Conservation (phyloP, 169 alveolate genomes). For the Hepatocystis sp. region DNA sequence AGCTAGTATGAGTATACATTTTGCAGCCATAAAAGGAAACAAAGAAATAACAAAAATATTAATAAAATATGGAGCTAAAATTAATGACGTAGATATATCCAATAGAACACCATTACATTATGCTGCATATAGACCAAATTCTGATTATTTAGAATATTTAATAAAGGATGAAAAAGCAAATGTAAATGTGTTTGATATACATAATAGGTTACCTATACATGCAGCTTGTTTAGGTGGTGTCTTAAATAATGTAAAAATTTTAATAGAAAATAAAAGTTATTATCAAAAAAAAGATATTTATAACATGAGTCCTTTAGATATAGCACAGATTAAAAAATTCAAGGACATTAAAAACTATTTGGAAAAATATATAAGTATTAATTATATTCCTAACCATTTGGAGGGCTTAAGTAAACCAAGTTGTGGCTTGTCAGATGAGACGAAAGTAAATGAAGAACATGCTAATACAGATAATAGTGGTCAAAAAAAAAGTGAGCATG, state of each 20-base stretch:
- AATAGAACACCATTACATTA: constrained; percentile 89
- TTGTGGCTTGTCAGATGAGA: too few relatives aligned
- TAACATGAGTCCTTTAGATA: constrained; percentile 86
- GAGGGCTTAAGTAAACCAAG: constrained; percentile 2
- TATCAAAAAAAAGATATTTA: constrained; percentile 84
- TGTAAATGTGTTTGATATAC: constrained; percentile 84
- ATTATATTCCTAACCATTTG: constrained; percentile 10
- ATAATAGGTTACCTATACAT: constrained; percentile 91
- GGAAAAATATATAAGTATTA: constrained; percentile 25
- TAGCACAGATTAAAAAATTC: constrained; percentile 81
- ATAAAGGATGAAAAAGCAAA: constrained; percentile 86
- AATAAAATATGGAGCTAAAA: constrained; percentile 82
- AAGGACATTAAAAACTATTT: constrained; percentile 57
- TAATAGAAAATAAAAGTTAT: constrained; percentile 84
- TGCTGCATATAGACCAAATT: constrained; percentile 85
- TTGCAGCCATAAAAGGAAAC: constrained; percentile 91
- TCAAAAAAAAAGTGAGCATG: constrained; percentile 6
- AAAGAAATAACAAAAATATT: constrained; percentile 83
- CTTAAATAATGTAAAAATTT: constrained; percentile 83
- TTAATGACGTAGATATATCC: constrained; percentile 86
- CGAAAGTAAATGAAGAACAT: background rate
- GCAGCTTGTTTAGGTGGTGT: constrained; percentile 91
- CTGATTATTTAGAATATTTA: constrained; percentile 83
- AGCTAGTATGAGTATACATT: constrained; percentile 87
- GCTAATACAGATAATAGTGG: background rate